These are phyloP conservation scores for Canavalia gladiata DNA, from an alignment of 306 rosid species.

Conservation along the genomic window DNA sequence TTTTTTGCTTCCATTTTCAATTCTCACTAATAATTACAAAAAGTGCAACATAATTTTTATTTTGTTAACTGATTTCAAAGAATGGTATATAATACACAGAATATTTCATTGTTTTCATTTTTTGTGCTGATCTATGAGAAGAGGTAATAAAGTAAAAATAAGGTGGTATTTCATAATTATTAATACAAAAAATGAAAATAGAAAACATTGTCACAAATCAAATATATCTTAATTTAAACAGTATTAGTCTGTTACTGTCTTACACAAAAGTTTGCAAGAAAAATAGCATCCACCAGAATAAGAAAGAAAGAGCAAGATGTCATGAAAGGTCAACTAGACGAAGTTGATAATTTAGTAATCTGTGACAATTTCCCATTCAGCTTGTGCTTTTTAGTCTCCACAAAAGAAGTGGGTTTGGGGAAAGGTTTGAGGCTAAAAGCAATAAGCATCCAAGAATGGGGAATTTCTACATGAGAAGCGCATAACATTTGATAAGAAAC, in stretches of 20 bases:
- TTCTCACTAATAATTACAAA: not conserved
- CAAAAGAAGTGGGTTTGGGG: not conserved
- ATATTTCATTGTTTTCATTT: not conserved
- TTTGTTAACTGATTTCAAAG: not conserved
- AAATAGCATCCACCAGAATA: not conserved
- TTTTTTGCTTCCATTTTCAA: not conserved
- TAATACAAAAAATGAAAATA: not conserved
- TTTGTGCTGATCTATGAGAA: not conserved
- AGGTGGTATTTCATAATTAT: not conserved
- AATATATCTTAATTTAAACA: not conserved
- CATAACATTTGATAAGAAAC: constrained; percentile 34
- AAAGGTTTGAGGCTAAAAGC: not conserved
- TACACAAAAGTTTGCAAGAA: not conserved
- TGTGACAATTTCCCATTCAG: not conserved
- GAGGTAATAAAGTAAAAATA: not conserved
- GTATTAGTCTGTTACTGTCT: not conserved
- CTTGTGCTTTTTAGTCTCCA: not conserved
- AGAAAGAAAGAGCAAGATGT: not conserved
- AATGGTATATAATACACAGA: not conserved
- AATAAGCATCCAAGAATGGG: constrained; percentile 6
- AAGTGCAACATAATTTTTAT: not conserved
- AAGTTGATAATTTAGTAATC: constrained; percentile 10
- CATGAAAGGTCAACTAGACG: not conserved
- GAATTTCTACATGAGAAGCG: constrained; percentile 23
- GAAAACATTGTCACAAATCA: not conserved